Conservation (phyloP, 108 stramenopile genomes). For the Skeletonema marinoi region DNA sequence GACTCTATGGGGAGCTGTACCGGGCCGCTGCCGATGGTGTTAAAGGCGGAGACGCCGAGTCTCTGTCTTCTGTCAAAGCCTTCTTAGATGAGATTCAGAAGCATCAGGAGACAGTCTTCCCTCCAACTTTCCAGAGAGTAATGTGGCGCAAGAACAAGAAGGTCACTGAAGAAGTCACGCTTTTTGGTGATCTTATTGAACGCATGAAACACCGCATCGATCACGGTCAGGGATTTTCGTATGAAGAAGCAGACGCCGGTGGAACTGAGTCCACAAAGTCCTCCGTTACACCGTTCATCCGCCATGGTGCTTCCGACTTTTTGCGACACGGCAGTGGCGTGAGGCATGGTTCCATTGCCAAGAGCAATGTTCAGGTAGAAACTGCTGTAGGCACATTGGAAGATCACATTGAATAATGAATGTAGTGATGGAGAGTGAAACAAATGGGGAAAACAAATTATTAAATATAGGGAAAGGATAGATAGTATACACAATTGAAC, state of each 20-base stretch:
- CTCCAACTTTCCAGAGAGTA: slow-evolving; percentile 32
- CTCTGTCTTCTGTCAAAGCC: slow-evolving; percentile 30
- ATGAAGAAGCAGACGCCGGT: slow-evolving; percentile 11
- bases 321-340: slow-evolving; percentile 21
- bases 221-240: slow-evolving; percentile 31
- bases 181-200: slow-evolving; percentile 49
- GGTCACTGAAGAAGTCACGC: slow-evolving; percentile 34
- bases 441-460: background rate
- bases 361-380: slow-evolving; percentile 2
- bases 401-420: slow-evolving; percentile 5
- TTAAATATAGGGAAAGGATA: background rate
- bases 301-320: slow-evolving; percentile 34
- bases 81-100: slow-evolving; percentile 40
- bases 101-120: slow-evolving; percentile 43
- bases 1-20: slow-evolving; percentile 41
- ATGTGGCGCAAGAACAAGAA: slow-evolving; percentile 50
- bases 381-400: slow-evolving; percentile 17
- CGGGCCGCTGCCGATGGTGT: slow-evolving; percentile 30
- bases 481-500: background rate
- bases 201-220: slow-evolving; percentile 39
- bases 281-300: slow-evolving; percentile 15
- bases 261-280: slow-evolving; percentile 30
- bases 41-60: slow-evolving; percentile 33
- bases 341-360: slow-evolving; percentile 12
- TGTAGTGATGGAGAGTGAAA: background rate